phyloP scores from a whole-genome alignment of 179 eudicot genomes.

The Silene noctiflora region DNA sequence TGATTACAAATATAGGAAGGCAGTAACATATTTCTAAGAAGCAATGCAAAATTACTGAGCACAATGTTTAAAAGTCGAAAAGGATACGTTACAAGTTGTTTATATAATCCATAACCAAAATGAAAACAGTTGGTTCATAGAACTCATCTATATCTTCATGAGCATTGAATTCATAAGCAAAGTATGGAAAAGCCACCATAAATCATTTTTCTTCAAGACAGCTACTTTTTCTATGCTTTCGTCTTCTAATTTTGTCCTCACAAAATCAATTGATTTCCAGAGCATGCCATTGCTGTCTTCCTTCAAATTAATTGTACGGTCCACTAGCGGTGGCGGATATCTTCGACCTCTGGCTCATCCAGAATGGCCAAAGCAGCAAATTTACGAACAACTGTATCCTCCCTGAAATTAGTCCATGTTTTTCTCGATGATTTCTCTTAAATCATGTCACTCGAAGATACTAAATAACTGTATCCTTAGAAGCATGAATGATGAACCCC shows the following conservation, averaged over 20 bases:
- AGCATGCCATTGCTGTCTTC: conserved; percentile 87
- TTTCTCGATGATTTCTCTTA: conserved; percentile 32
- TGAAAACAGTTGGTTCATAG: conserved; percentile 66
- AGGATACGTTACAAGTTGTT: conserved; percentile 80
- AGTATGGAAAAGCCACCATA: conserved; percentile 63
- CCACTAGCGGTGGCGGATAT: conserved; percentile 86
- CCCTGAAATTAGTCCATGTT: conserved; percentile 40
- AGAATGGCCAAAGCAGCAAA: conserved; percentile 81
- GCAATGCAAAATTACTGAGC: neutral
- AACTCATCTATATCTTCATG: conserved; percentile 38
- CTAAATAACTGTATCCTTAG: conserved; percentile 46
- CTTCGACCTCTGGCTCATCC: conserved; percentile 80
- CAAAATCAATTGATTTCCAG: conserved; percentile 89
- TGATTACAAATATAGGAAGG: conserved; percentile 11
- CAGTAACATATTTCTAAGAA: neutral
- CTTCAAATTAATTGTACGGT: conserved; percentile 89
- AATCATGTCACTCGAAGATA: conserved; percentile 35
- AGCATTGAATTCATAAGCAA: conserved; percentile 50
- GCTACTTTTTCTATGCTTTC: conserved; percentile 42
- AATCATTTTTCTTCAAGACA: conserved; percentile 30
- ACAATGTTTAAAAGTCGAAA: conserved; percentile 51
- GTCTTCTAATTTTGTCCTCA: conserved; percentile 54
- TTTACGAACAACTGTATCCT: conserved; percentile 72
- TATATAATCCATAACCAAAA: conserved; percentile 71
- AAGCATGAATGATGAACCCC: conserved; percentile 31